Evolutionary conservation across 176 grass and related monocot species (phyloP).

Genomic region (Carex pumila): DNA sequence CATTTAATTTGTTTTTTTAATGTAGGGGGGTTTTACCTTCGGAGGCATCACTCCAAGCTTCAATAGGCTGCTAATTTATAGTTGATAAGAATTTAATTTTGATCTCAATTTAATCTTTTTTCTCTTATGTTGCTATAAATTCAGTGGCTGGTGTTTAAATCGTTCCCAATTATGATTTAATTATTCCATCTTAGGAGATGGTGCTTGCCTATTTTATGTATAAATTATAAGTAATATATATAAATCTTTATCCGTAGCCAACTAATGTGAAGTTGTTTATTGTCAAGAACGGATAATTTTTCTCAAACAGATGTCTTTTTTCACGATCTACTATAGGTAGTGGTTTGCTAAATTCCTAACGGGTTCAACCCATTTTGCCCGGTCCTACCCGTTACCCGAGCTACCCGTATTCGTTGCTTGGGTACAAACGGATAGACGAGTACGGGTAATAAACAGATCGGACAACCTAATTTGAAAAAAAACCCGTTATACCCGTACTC

Average conservation of each 20-base stretch:
- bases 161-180: not conserved
- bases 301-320: no score
- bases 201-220: not conserved
- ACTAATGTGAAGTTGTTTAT: not conserved
- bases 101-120: not conserved
- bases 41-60: not conserved
- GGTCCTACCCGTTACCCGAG: no score
- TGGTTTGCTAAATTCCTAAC: no score
- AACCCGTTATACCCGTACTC: no score
- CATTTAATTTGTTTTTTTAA: not conserved
- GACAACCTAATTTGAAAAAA: no score
- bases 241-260: not conserved
- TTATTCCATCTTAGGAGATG: not conserved
- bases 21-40: not conserved
- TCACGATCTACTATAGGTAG: no score
- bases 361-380: no score
- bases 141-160: not conserved
- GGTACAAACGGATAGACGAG: no score
- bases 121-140: not conserved
- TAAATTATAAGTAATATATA: not conserved
- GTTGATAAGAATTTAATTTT: not conserved
- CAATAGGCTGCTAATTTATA: slow-evolving; percentile 11
- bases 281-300: no score
- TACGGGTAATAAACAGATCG: no score
- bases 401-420: no score